Percentiles rank a stretch among this genome's conserved stretches.
Conservation (phyloP, 257 asterid genomes). For the Solanum ahanhuiri region DNA sequence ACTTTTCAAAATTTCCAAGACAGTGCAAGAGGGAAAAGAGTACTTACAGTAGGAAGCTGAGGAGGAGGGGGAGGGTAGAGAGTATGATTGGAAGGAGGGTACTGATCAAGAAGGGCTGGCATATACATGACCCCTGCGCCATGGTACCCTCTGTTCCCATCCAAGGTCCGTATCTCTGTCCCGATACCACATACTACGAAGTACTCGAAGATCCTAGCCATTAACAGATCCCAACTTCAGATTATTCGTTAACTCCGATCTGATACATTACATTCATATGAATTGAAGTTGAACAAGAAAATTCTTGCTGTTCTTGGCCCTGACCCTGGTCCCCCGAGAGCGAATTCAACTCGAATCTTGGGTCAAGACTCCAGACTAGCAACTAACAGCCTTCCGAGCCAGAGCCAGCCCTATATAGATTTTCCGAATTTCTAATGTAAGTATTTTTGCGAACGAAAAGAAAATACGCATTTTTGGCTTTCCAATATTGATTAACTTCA, state of each 20-base stretch:
- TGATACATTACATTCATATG: neutral
- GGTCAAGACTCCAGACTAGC: neutral
- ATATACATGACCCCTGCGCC: conserved; percentile 54
- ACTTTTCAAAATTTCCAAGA: too few species aligned
- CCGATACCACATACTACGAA: conserved; percentile 88
- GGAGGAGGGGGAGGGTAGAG: conserved; percentile 86
- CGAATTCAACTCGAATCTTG: neutral
- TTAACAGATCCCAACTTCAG: neutral
- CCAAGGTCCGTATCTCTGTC: conserved; percentile 81
- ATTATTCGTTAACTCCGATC: neutral
- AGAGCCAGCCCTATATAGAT: neutral
- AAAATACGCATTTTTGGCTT: too few species aligned
- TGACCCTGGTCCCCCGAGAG: neutral
- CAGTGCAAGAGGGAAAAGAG: neutral
- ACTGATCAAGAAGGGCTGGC: conserved; percentile 72
- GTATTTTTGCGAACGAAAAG: too few species aligned
- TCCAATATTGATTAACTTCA: too few species aligned
- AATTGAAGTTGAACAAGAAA: neutral
- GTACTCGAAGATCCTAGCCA: conserved; percentile 64
- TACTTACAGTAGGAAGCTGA: conserved; percentile 65
- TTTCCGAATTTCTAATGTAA: neutral
- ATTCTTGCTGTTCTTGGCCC: neutral
- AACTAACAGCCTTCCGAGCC: neutral
- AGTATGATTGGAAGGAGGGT: conserved; percentile 62
- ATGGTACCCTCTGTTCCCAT: conserved; percentile 60